Evolutionary conservation across 2,329 filamentous ascomycete species (phyloP).

Genomic region (Hawksworthiomyces lignivorus): DNA sequence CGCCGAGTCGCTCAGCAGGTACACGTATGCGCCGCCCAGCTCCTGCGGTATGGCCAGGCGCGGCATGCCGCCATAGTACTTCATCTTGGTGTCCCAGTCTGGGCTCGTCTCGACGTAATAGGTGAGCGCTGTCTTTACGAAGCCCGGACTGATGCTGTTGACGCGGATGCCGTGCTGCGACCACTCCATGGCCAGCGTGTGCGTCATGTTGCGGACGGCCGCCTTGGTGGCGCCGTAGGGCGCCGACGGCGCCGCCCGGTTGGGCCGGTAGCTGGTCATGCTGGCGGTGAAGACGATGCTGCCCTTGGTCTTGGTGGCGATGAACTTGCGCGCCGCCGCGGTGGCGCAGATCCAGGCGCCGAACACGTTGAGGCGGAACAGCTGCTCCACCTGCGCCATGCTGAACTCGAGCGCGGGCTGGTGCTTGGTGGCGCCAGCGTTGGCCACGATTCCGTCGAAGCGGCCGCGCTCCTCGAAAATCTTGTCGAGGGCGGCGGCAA

Average conservation of each 20-base stretch:
- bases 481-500: slow-evolving; percentile 32
- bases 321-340: slow-evolving; percentile 35
- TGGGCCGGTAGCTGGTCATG: slow-evolving; percentile 41
- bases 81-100: slow-evolving; percentile 49
- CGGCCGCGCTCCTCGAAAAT: slow-evolving; percentile 30
- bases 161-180: slow-evolving; percentile 37
- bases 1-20: slow-evolving; percentile 45
- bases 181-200: slow-evolving; percentile 29
- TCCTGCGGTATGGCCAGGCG: slow-evolving; percentile 44
- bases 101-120: slow-evolving; percentile 43
- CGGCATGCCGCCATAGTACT: slow-evolving; percentile 52
- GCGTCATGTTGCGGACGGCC: slow-evolving; percentile 54
- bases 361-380: slow-evolving; percentile 40
- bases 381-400: slow-evolving; percentile 28
- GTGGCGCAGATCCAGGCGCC: slow-evolving; percentile 38
- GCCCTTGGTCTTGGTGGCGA: slow-evolving; percentile 26
- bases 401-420: slow-evolving; percentile 36
- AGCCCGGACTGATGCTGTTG: slow-evolving; percentile 39
- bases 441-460: slow-evolving; percentile 34
- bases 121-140: slow-evolving; percentile 37
- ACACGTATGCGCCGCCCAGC: slow-evolving; percentile 49
- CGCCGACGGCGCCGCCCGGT: slow-evolving; percentile 43
- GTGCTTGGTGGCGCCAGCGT: slow-evolving; percentile 37
- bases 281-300: slow-evolving; percentile 37
- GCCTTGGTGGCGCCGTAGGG: slow-evolving; percentile 43